A percentile compares a stretch with the other conserved stretches of the same genome.
These are phyloP conservation scores for Durio zibethinus DNA, from an alignment of 345 rosid genomes.

Conservation along the genomic window DNA sequence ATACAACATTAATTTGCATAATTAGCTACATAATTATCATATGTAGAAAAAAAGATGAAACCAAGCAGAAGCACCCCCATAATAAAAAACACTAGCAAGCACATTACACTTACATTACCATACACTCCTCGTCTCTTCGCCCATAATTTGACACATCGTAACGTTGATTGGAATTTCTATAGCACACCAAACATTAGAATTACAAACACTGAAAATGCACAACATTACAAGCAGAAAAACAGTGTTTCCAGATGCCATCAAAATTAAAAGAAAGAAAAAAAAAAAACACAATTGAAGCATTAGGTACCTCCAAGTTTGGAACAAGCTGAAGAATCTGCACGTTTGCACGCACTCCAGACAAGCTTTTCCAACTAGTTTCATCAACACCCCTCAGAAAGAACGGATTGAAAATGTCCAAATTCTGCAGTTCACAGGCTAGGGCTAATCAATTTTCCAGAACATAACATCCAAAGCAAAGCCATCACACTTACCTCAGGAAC, in stretches of 20 bases:
- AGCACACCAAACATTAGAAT: slow-evolving; percentile 16
- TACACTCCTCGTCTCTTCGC: slow-evolving; percentile 58
- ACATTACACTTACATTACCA: slow-evolving; percentile 44
- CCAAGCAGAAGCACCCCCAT: background rate
- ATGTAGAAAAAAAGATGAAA: slow-evolving; percentile 14
- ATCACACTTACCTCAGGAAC: slow-evolving; percentile 40
- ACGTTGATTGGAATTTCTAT: slow-evolving; percentile 50
- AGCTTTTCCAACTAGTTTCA: slow-evolving; percentile 56
- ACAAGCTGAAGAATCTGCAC: slow-evolving; percentile 45
- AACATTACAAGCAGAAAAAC: background rate
- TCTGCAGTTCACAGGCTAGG: slow-evolving; percentile 25
- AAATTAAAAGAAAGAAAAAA: background rate
- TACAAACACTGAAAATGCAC: background rate
- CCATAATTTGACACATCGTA: slow-evolving; percentile 53
- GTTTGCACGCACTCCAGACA: slow-evolving; percentile 54
- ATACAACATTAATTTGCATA: slow-evolving; percentile 6
- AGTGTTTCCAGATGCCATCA: background rate
- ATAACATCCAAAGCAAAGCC: background rate
- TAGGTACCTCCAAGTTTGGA: slow-evolving; percentile 46
- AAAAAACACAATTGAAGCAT: background rate
- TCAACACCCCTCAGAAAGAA: slow-evolving; percentile 41
- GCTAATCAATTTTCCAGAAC: background rate
- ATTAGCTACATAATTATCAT: background rate
- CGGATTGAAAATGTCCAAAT: slow-evolving; percentile 47
- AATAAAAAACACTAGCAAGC: background rate